These are phyloP conservation scores for Mortierella sp. DNA, from an alignment of 371 early-diverging fungal species.

Conservation along the genomic window DNA sequence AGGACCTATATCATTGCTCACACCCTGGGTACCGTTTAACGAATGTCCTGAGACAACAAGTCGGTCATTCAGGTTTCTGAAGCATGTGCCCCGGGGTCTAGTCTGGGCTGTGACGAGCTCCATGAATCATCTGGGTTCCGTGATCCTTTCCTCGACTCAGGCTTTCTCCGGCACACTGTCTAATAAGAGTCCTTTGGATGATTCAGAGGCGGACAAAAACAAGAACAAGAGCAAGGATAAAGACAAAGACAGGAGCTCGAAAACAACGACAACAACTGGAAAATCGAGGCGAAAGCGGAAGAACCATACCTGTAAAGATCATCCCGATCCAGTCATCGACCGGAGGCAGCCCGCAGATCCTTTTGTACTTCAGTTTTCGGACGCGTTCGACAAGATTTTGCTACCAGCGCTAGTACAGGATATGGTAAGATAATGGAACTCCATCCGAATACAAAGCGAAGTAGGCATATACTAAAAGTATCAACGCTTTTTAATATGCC, in stretches of 20 bases:
- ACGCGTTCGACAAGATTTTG: conserved; percentile 43
- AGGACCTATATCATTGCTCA: conserved; percentile 38
- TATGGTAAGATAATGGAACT: conserved; percentile 44
- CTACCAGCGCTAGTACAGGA: conserved; percentile 51
- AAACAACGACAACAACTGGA: too few species aligned
- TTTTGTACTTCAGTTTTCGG: conserved; percentile 36
- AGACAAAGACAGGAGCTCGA: too few species aligned
- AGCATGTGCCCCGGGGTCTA: conserved; percentile 40
- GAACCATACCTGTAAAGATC: neutral
- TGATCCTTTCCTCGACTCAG: conserved; percentile 37
- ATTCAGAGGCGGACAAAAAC: too few species aligned
- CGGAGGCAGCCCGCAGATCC: conserved; percentile 33
- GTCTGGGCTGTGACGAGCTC: conserved; percentile 53
- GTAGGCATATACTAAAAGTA: too few species aligned
- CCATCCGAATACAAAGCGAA: too few species aligned
- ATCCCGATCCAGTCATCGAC: neutral
- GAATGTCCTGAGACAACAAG: conserved; percentile 52
- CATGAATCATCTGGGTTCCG: conserved; percentile 50
- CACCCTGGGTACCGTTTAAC: conserved; percentile 53
- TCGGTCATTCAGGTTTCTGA: conserved; percentile 44
- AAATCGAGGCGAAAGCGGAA: neutral
- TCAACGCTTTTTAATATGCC: too few species aligned
- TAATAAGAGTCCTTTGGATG: conserved; percentile 7
- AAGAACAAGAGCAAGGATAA: too few species aligned
- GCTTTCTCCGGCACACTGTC: conserved; percentile 37